These are phyloP conservation scores for Rhododendron henanense DNA, from an alignment of 148 eudicot genomes.

Conservation along the genomic window DNA sequence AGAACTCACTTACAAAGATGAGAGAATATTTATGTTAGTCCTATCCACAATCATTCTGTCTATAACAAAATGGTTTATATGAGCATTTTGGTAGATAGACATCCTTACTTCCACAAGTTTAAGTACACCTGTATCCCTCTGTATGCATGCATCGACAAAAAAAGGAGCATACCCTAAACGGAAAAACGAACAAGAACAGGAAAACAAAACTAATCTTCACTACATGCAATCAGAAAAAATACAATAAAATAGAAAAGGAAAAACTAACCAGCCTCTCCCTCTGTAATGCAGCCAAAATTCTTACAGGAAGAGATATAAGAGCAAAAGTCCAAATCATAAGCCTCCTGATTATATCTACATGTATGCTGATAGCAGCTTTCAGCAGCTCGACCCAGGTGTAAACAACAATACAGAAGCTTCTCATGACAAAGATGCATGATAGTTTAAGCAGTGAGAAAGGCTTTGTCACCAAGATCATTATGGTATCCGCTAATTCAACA, in stretches of 20 bases:
- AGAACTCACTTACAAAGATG: not conserved
- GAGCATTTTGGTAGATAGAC: not conserved
- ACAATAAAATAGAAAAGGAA: not conserved
- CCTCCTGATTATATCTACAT: constrained; percentile 41
- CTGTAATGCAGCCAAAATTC: constrained; percentile 53
- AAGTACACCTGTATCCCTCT: not conserved
- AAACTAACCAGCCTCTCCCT: constrained; percentile 59
- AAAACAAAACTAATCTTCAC: not conserved
- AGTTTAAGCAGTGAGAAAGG: constrained; percentile 28
- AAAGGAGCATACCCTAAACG: not conserved
- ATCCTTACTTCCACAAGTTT: constrained; percentile 1
- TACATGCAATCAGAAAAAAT: not conserved
- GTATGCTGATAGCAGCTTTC: constrained; percentile 37
- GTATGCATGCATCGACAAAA: not conserved
- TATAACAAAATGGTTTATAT: not conserved
- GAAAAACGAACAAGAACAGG: not conserved
- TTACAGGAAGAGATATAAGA: constrained; percentile 53
- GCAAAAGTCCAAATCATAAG: constrained; percentile 32
- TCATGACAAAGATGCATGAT: constrained; percentile 29
- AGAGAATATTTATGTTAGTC: not conserved
- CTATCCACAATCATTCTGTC: not conserved
- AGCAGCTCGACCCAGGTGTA: constrained; percentile 57
- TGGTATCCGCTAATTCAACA: constrained; percentile 22
- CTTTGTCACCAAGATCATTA: constrained; percentile 25
- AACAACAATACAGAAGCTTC: constrained; percentile 36